phyloP scores from a whole-genome alignment of 768 basidiomycete species.

The Ramaria rubella region DNA sequence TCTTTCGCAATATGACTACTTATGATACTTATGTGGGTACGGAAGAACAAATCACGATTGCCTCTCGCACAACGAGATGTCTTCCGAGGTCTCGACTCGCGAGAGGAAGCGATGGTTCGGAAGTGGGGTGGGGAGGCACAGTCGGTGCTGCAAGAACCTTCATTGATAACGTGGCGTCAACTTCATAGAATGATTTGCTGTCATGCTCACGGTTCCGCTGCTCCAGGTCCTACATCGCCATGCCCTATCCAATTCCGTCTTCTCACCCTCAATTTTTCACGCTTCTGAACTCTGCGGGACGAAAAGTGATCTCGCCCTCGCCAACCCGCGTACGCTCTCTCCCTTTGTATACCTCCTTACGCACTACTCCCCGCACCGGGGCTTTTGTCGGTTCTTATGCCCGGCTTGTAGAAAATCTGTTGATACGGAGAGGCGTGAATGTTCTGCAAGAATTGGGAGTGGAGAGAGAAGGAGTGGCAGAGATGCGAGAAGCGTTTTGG shows the following conservation, averaged over 20 bases:
- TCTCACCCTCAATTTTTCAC: slow-evolving; percentile 11
- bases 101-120: slow-evolving; percentile 32
- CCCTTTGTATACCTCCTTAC: slow-evolving; percentile 38
- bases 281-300: neutral
- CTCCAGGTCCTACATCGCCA: slow-evolving; percentile 9
- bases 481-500: too few species aligned
- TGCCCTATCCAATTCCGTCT: slow-evolving; percentile 28
- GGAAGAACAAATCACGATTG: slow-evolving; percentile 5
- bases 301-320: slow-evolving; percentile 14
- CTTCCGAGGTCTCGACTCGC: slow-evolving; percentile 49
- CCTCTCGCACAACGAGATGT: slow-evolving; percentile 45
- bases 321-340: slow-evolving; percentile 5
- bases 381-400: slow-evolving; percentile 47
- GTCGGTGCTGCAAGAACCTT: slow-evolving; percentile 24
- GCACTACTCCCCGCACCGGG: slow-evolving; percentile 35
- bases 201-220: neutral
- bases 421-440: too few species aligned
- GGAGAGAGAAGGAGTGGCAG: too few species aligned
- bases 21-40: neutral
- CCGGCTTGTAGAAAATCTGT: slow-evolving; percentile 38
- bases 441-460: too few species aligned
- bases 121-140: slow-evolving; percentile 26
- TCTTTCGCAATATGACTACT: neutral
- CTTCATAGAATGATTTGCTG: neutral
- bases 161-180: slow-evolving; percentile 22